Evolutionary conservation across 1,139 yeast species (phyloP), one percentile per base, ranked within the genome.

Genomic region (Diutina scorzettiae): DNA sequence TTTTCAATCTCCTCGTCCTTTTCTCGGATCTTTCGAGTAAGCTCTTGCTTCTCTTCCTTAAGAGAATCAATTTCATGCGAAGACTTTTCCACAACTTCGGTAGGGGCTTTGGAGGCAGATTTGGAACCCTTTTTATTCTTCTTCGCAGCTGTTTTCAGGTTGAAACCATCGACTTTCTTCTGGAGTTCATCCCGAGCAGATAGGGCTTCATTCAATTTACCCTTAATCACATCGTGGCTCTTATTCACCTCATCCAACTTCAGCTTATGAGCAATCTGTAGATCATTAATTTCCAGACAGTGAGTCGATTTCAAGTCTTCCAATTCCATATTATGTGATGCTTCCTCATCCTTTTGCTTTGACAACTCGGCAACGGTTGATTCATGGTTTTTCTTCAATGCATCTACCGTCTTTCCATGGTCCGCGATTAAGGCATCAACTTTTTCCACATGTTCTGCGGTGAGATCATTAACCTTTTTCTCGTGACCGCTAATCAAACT

Each of bases 1-100:
- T 62, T 64, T 32, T 74, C 80, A 19, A 77, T 62, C 48, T 79
- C 83, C 41, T 76, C 81, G 7, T 50, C 46, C 46, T 69, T 69
- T 50, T 37, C 40, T 53, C 57, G 40, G 52, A 43, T 19, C 12
- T 27, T 8, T 19, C n/a, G 17, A 19, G 16, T 27, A n/a, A 34
- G 39, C 16, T 4, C 8, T 8, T 23, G 18, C 12, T 21, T 34
- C 16, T 34, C 39, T 3, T 14, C 20, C n/a, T 34, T 34, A 5
- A 34, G 14, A 11, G 27, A 7, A 7, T 34, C 39, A 14, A 34
- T 5, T 16, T 34, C 39, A 14, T 12, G 20, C 25, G 19, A 16
- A 9, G 20, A 9, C 9, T 23, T 23, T 23, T 23, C 25, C 6
- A 23, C 9, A 23, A 6, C 9, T 7, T 8, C 30, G 12, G 9